Conservation (phyloP, 2,329 filamentous ascomycete species). For the Cladosporium sp. region DNA sequence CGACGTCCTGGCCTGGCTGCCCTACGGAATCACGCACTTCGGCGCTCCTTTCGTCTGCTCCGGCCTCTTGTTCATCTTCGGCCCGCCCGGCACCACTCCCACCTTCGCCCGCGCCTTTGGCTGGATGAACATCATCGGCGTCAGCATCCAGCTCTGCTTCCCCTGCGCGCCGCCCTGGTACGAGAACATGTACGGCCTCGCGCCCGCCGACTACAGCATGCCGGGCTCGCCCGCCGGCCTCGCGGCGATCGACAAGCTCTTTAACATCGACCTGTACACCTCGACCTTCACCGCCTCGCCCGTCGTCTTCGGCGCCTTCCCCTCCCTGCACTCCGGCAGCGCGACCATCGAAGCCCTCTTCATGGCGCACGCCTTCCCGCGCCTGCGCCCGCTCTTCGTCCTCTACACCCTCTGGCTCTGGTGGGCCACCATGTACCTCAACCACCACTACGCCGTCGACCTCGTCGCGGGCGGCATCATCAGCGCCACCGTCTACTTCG, state of each 20-base stretch:
- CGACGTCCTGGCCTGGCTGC: conserved; percentile 85
- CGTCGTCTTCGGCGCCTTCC: conserved; percentile 90
- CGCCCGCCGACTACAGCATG: conserved; percentile 89
- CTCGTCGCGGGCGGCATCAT: conserved; percentile 73
- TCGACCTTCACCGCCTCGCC: conserved; percentile 86
- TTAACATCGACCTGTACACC: conserved; percentile 88
- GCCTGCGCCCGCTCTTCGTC: conserved; percentile 70
- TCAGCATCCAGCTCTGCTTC: conserved; percentile 81
- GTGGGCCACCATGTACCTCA: conserved; percentile 98
- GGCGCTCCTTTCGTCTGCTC: conserved; percentile 76
- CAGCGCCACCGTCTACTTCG: conserved; percentile 65
- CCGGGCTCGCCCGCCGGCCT: conserved; percentile 82
- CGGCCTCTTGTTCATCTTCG: conserved; percentile 77
- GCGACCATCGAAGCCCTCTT: conserved; percentile 86
- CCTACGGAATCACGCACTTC: conserved; percentile 88
- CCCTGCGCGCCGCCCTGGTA: conserved; percentile 97
- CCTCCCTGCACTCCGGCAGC: conserved; percentile 83
- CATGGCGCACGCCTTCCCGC: conserved; percentile 87
- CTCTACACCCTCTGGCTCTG: conserved; percentile 88
- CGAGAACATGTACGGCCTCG: conserved; percentile 84
- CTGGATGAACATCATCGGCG: conserved; percentile 84
- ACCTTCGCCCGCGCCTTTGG: conserved; percentile 83
- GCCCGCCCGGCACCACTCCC: conserved; percentile 74
- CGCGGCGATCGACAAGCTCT: conserved; percentile 79
- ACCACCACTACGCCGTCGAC: conserved; percentile 94